phyloP scores from a whole-genome alignment of 352 stramenopile genomes.

The Phytophthora ohioensis region DNA sequence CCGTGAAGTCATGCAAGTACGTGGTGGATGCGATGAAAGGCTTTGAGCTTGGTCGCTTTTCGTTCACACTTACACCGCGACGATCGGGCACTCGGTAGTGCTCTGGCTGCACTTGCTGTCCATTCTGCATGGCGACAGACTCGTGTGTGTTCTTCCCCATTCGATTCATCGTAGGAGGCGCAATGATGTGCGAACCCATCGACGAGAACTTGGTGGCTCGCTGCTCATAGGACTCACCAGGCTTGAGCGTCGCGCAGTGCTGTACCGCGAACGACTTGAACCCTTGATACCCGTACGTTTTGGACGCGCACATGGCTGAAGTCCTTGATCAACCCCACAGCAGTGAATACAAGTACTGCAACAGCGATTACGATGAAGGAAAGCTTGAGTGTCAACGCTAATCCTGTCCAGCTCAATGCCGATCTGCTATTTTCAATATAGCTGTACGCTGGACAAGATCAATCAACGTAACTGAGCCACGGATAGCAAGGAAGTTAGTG shows the following conservation, averaged over 20 bases:
- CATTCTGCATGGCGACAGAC: slow-evolving; percentile 57
- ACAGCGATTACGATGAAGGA: not conserved
- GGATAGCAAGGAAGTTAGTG: not conserved
- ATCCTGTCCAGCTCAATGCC: not conserved
- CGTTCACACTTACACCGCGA: slow-evolving; percentile 58
- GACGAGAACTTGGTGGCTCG: slow-evolving; percentile 81
- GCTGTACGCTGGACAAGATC: slow-evolving; percentile 10
- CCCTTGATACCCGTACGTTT: slow-evolving; percentile 78
- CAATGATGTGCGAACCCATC: slow-evolving; percentile 79
- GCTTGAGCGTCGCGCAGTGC: slow-evolving; percentile 78
- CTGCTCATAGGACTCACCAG: slow-evolving; percentile 71
- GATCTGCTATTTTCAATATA: slow-evolving; percentile 26
- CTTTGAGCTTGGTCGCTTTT: slow-evolving; percentile 45
- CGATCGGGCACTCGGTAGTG: slow-evolving; percentile 77
- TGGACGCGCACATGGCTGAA: slow-evolving; percentile 51
- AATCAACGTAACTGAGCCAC: slow-evolving; percentile 22
- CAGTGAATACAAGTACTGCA: not conserved
- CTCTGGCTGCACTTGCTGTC: slow-evolving; percentile 51
- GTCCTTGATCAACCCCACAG: not conserved
- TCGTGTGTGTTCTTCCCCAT: slow-evolving; percentile 63
- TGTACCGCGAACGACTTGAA: slow-evolving; percentile 79
- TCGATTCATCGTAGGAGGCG: slow-evolving; percentile 61
- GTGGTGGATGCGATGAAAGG: slow-evolving; percentile 71
- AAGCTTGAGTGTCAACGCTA: slow-evolving; percentile 12
- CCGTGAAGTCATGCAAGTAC: slow-evolving; percentile 71